Evolutionary conservation across 2,329 filamentous ascomycete genomes (phyloP).

Genomic region (Bipolaris gigantea): DNA sequence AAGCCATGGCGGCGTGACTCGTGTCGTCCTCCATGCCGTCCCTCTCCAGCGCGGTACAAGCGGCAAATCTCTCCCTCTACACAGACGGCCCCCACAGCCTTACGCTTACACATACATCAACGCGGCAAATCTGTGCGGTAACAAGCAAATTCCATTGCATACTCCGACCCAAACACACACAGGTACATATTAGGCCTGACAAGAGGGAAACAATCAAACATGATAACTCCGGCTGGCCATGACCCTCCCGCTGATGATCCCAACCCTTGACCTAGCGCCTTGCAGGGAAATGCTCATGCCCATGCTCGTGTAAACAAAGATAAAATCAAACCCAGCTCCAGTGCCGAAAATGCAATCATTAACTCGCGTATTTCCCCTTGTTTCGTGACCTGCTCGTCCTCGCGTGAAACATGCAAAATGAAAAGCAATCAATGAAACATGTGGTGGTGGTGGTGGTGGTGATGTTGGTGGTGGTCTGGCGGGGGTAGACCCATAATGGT

Average conservation of each 20-base stretch:
- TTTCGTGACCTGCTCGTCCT: neutral
- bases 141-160: slow-evolving; percentile 4
- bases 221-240: slow-evolving; percentile 1
- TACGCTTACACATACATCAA: neutral
- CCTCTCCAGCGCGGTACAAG: slow-evolving; percentile 9
- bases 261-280: slow-evolving; percentile 14
- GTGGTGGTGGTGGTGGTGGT: slow-evolving; percentile 2
- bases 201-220: neutral
- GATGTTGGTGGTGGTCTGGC: slow-evolving; percentile 1
- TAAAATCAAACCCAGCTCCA: slow-evolving; percentile 7
- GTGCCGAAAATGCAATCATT: slow-evolving; percentile 18
- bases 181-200: slow-evolving; percentile 1
- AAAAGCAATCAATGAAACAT: slow-evolving; percentile 15
- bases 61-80: neutral
- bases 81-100: slow-evolving; percentile 1
- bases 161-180: neutral
- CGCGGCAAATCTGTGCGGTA: neutral
- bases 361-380: slow-evolving; percentile 6
- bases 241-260: slow-evolving; percentile 1
- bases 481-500: slow-evolving; percentile 10
- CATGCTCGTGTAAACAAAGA: slow-evolving; percentile 2
- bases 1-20: slow-evolving; percentile 17
- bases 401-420: slow-evolving; percentile 5
- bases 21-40: slow-evolving; percentile 13
- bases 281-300: slow-evolving; percentile 14